These are phyloP conservation scores for Pseudocercospora vitis DNA, from an alignment of 2,329 filamentous ascomycete genomes.

Conservation along the genomic window DNA sequence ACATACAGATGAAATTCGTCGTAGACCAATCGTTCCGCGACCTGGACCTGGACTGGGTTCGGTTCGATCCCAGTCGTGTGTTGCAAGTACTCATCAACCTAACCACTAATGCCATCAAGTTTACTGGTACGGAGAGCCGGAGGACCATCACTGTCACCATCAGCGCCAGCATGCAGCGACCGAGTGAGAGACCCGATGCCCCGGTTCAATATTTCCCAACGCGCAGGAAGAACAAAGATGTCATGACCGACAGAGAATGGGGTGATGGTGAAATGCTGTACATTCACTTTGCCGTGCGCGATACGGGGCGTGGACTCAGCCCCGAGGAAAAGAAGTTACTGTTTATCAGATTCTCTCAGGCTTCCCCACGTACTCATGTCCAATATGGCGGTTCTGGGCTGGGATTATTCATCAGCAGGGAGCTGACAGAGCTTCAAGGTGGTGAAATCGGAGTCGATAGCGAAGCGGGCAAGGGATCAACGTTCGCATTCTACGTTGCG, in stretches of 20 bases:
- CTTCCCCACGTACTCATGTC: conserved; percentile 71
- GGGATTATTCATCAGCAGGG: conserved; percentile 74
- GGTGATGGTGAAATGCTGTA: conserved; percentile 65
- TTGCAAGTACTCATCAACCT: conserved; percentile 79
- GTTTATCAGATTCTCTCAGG: conserved; percentile 78
- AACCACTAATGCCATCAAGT: conserved; percentile 75
- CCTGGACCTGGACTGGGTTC: conserved; percentile 65
- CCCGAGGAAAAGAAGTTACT: conserved; percentile 70
- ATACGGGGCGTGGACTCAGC: conserved; percentile 68
- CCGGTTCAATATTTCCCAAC: conserved; percentile 64
- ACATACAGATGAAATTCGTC: conserved; percentile 65
- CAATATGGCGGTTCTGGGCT: conserved; percentile 78
- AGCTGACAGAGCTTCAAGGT: conserved; percentile 77
- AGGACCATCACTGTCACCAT: conserved; percentile 67
- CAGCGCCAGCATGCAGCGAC: conserved; percentile 60
- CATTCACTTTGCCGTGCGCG: conserved; percentile 71
- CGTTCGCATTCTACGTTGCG: conserved; percentile 75
- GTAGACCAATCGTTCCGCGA: conserved; percentile 62
- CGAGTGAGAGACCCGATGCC: conserved; percentile 44
- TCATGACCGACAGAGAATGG: conserved; percentile 62
- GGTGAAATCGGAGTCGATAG: conserved; percentile 76
- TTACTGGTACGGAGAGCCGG: conserved; percentile 64
- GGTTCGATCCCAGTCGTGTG: conserved; percentile 70
- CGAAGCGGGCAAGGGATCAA: conserved; percentile 66
- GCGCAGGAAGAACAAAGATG: conserved; percentile 50